phyloP scores from a whole-genome alignment of 306 rosid species.

The Lablab purpureus region DNA sequence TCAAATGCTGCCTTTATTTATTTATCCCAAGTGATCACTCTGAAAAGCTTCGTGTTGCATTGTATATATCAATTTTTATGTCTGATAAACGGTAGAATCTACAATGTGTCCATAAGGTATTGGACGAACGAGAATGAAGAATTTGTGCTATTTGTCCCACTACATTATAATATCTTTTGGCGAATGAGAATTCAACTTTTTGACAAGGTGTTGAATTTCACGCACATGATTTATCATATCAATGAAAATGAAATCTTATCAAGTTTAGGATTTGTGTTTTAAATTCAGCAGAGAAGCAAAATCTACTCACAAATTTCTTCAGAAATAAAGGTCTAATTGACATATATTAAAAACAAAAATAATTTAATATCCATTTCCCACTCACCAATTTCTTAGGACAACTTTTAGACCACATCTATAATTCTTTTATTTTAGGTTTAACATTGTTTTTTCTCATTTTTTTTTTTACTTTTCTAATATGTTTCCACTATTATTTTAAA shows the following conservation, averaged over 20 bases:
- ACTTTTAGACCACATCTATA: background rate
- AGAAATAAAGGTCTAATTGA: background rate
- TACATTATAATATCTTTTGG: conserved; percentile 57
- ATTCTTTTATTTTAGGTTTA: background rate
- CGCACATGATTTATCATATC: conserved; percentile 50
- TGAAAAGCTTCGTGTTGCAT: conserved; percentile 8
- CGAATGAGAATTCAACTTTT: conserved; percentile 76
- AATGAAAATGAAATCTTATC: conserved; percentile 45
- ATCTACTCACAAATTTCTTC: background rate
- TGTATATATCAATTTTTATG: conserved; percentile 3
- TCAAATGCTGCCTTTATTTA: conserved; percentile 40
- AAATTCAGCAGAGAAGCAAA: conserved; percentile 24
- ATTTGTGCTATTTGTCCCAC: conserved; percentile 52
- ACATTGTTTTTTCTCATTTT: no score
- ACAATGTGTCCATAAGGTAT: conserved; percentile 51
- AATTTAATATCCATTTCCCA: background rate
- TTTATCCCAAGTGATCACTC: conserved; percentile 43
- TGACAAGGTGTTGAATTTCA: conserved; percentile 56
- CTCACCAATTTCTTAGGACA: background rate
- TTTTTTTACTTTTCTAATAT: no score
- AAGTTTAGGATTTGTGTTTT: conserved; percentile 24
- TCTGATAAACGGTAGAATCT: conserved; percentile 50
- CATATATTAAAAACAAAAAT: background rate
- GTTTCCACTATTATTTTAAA: no score
- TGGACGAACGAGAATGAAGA: conserved; percentile 57